A percentile compares a stretch with the other conserved stretches of the same genome.
These are phyloP conservation scores for Syzygium syzygioides DNA, from an alignment of 441 rosid species.

Conservation along the genomic window DNA sequence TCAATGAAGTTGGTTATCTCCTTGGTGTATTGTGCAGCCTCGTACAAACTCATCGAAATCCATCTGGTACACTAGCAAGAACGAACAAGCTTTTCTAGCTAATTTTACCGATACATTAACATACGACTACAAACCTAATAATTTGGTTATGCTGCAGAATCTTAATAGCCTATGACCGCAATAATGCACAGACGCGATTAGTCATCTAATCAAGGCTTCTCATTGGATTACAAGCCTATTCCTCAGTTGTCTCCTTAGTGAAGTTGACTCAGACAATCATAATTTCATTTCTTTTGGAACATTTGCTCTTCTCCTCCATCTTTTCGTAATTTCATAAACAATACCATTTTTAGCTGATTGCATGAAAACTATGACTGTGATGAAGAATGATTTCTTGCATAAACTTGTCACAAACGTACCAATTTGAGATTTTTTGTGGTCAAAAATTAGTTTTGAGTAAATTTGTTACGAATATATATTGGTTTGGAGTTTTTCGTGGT, in stretches of 20 bases:
- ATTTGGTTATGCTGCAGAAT: not conserved
- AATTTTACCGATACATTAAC: not conserved
- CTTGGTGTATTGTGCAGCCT: not conserved
- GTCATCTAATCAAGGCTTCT: not conserved
- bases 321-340: not conserved
- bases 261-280: not conserved
- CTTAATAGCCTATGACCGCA: too few relatives aligned
- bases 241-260: not conserved
- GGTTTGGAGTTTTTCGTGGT: accelerated
- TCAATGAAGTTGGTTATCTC: not conserved
- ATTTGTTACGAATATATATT: too few relatives aligned
- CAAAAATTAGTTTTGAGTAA: too few relatives aligned
- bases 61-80: not conserved
- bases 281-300: not conserved
- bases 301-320: not conserved
- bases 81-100: not conserved
- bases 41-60: not conserved
- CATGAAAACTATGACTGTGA: too few relatives aligned
- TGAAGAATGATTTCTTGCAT: too few relatives aligned
- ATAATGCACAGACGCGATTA: not conserved
- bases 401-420: accelerated
- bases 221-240: not conserved
- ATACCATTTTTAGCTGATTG: too few relatives aligned
- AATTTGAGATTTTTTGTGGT: accelerated
- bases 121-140: not conserved